phyloP scores from a whole-genome alignment of 192 early-diverging fungal species.

The Backusella macrospora region DNA sequence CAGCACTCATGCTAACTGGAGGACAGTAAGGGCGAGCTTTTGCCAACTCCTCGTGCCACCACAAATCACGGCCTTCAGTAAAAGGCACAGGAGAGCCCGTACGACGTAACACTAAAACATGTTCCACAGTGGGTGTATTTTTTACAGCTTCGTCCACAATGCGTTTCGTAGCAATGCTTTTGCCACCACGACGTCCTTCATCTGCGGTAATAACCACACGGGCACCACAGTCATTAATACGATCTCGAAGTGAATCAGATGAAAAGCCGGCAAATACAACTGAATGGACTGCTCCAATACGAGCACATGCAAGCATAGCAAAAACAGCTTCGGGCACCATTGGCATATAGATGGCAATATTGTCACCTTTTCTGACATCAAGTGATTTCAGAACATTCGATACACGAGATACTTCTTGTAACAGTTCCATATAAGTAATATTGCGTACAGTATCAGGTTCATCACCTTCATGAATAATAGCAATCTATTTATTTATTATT shows the following conservation, averaged over 20 bases:
- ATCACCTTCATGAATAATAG: conserved; percentile 88
- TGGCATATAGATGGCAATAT: conserved; percentile 96
- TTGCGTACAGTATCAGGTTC: conserved; percentile 78
- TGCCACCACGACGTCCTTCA: conserved; percentile 90
- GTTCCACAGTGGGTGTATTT: conserved; percentile 75
- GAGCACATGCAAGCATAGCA: conserved; percentile 92
- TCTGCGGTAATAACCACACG: conserved; percentile 89
- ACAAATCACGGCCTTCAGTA: conserved; percentile 74
- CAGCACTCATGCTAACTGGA: conserved; percentile 82
- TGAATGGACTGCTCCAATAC: conserved; percentile 89
- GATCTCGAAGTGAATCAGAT: conserved; percentile 89
- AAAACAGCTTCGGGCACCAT: conserved; percentile 94
- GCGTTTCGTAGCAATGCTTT: conserved; percentile 84
- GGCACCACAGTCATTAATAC: conserved; percentile 81
- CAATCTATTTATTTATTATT: conserved; percentile 40
- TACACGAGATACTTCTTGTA: conserved; percentile 79
- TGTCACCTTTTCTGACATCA: conserved; percentile 90
- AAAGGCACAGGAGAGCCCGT: conserved; percentile 84
- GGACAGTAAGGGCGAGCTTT: conserved; percentile 88
- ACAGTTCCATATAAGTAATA: conserved; percentile 84
- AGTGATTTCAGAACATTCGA: conserved; percentile 84
- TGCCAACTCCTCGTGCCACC: conserved; percentile 91
- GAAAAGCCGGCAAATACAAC: conserved; percentile 99
- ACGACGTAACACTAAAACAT: conserved; percentile 90
- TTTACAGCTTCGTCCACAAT: conserved; percentile 91